Conservation (phyloP, 176 grass and related monocot genomes). For the Musa beccarii region DNA sequence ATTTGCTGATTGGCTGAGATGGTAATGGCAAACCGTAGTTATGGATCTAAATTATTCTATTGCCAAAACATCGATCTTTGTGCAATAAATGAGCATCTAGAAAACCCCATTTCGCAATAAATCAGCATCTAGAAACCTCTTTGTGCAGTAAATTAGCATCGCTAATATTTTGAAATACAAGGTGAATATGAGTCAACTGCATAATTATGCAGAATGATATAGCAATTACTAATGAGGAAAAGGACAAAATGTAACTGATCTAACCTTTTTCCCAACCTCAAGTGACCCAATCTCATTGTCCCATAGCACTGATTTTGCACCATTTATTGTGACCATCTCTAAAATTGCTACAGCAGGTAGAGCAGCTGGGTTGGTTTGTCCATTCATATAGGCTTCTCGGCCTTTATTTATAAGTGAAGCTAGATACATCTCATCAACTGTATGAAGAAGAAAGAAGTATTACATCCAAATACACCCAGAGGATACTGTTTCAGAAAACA, state of each 20-base stretch:
- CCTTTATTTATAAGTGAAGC: slow-evolving; percentile 95
- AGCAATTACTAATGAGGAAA: slow-evolving; percentile 5
- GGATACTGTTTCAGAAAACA: not conserved
- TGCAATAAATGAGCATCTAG: too few relatives aligned
- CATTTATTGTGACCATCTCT: slow-evolving; percentile 76
- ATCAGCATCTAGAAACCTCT: not conserved
- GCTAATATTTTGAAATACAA: not conserved
- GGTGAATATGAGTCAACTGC: not conserved
- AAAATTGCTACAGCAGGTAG: slow-evolving; percentile 61
- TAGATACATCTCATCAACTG: slow-evolving; percentile 98
- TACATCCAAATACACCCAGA: not conserved
- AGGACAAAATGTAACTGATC: slow-evolving; percentile 16
- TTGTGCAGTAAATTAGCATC: not conserved
- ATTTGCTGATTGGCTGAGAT: not conserved
- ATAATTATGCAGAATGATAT: not conserved
- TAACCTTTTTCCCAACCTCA: slow-evolving; percentile 81
- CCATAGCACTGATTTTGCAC: slow-evolving; percentile 86
- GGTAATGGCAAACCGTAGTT: too few relatives aligned
- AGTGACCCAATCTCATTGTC: slow-evolving; percentile 86
- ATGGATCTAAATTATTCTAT: too few relatives aligned
- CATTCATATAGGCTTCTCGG: slow-evolving; percentile 58
- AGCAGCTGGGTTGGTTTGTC: slow-evolving; percentile 66
- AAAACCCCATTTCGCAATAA: too few relatives aligned
- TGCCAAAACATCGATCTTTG: too few relatives aligned
- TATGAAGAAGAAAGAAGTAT: not conserved